These are phyloP conservation scores for Vaccinium vitisidaea DNA, from an alignment of 148 eudicot species.

Conservation along the genomic window DNA sequence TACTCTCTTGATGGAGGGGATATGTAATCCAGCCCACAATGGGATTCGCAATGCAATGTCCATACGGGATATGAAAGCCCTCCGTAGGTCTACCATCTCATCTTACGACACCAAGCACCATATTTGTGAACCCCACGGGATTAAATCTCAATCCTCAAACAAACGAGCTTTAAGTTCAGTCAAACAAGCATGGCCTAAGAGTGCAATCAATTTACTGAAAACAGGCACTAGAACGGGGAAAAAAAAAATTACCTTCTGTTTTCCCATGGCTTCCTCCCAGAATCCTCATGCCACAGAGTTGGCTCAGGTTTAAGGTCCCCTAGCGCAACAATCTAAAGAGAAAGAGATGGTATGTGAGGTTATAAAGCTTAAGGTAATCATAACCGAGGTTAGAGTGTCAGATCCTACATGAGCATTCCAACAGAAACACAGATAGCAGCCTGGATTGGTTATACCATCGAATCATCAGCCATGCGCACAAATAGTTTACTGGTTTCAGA, in stretches of 20 bases:
- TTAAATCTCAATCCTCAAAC: not conserved
- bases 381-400: not conserved
- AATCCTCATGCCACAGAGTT: conserved; percentile 82
- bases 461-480: not conserved
- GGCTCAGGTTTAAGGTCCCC: conserved; percentile 69
- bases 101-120: not conserved
- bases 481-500: not conserved
- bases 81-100: not conserved
- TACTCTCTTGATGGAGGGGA: not conserved
- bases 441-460: not conserved
- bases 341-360: not conserved
- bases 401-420: conserved; percentile 1
- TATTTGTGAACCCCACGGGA: not conserved
- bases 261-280: conserved; percentile 51
- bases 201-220: not conserved
- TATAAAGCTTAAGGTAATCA: conserved; percentile 4
- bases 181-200: not conserved
- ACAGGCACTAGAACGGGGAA: not conserved
- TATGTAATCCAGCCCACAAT: not conserved
- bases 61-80: not conserved
- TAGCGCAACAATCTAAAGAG: conserved; percentile 52
- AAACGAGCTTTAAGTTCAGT: not conserved
- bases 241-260: conserved; percentile 47
- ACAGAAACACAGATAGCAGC: not conserved
- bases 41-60: not conserved